Evolutionary conservation across 2,329 filamentous ascomycete species (phyloP).

Genomic region (Pezicula radicicola): DNA sequence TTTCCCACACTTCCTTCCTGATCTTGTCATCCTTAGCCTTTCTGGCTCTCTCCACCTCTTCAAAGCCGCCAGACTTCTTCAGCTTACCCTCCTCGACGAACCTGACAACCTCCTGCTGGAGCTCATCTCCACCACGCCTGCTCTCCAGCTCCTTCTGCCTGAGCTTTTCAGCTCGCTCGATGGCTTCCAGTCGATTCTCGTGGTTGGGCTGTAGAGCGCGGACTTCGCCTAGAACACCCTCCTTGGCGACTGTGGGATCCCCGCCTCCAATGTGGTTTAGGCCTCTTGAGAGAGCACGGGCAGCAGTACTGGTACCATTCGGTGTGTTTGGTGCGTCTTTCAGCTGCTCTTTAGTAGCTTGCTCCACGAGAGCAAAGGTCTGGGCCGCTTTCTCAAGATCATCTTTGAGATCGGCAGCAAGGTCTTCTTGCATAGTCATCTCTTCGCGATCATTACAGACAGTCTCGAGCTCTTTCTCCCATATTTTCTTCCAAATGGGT

Average conservation of each 20-base stretch:
- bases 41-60: constrained; percentile 85
- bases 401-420: constrained; percentile 87
- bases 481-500: constrained; percentile 97
- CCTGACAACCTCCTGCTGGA: constrained; percentile 78
- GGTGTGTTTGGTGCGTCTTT: constrained; percentile 61
- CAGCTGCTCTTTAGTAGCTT: constrained; percentile 97
- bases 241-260: constrained; percentile 81
- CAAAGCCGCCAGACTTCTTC: constrained; percentile 93
- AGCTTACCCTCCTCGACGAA: constrained; percentile 90
- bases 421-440: constrained; percentile 92
- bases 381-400: constrained; percentile 92
- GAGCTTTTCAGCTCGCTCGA: constrained; percentile 92
- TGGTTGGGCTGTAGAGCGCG: constrained; percentile 92
- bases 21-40: constrained; percentile 85
- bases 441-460: constrained; percentile 95
- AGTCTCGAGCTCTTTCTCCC: constrained; percentile 95
- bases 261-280: constrained; percentile 48
- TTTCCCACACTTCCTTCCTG: constrained; percentile 73
- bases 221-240: constrained; percentile 88
- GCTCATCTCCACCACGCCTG: constrained; percentile 59
- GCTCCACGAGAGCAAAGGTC: constrained; percentile 92
- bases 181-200: constrained; percentile 87
- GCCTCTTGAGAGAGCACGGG: constrained; percentile 54
- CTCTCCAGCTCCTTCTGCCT: constrained; percentile 84
- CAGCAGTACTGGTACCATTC: constrained; percentile 35